Evolutionary conservation across 2,329 filamentous ascomycete species (phyloP).

Genomic region (Pseudogymnoascus sp.): DNA sequence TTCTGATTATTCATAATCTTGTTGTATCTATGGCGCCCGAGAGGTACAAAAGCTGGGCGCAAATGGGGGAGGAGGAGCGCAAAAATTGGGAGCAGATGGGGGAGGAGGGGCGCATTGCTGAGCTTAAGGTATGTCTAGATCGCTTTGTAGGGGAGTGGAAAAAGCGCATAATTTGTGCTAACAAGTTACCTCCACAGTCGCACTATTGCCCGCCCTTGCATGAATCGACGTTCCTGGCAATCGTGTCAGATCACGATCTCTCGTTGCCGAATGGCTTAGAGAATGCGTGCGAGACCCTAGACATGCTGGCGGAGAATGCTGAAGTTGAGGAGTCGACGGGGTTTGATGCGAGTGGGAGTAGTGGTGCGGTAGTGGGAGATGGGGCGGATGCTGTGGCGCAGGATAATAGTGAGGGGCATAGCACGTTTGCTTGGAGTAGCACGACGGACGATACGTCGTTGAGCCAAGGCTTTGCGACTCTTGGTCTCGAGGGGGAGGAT

Average conservation of each 20-base stretch:
- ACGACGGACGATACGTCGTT: slow-evolving; percentile 28
- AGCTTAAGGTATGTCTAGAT: not conserved
- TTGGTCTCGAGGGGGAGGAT: slow-evolving; percentile 25
- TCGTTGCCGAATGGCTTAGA: slow-evolving; percentile 39
- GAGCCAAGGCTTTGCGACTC: slow-evolving; percentile 21
- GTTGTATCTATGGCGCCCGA: not conserved
- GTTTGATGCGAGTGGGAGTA: slow-evolving; percentile 72
- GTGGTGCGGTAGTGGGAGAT: slow-evolving; percentile 29
- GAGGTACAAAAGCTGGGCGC: not conserved
- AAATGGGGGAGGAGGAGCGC: not conserved
- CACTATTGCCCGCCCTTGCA: slow-evolving; percentile 72
- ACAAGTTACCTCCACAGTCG: slow-evolving; percentile 40
- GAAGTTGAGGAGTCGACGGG: slow-evolving; percentile 62
- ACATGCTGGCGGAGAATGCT: slow-evolving; percentile 60
- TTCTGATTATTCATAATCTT: not conserved
- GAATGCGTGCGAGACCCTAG: slow-evolving; percentile 53
- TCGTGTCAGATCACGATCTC: slow-evolving; percentile 68
- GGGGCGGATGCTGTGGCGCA: not conserved
- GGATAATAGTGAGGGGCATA: slow-evolving; percentile 14
- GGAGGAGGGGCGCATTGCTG: not conserved
- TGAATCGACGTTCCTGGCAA: slow-evolving; percentile 68
- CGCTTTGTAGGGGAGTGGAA: not conserved
- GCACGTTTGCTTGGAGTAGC: slow-evolving; percentile 23
- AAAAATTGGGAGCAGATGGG: not conserved
- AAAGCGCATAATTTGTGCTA: not conserved